Evolutionary conservation across 225 moss, liverwort and hornwort genomes (phyloP), one percentile per base, ranked within the genome.

Genomic region (Physcomitrium patens): DNA sequence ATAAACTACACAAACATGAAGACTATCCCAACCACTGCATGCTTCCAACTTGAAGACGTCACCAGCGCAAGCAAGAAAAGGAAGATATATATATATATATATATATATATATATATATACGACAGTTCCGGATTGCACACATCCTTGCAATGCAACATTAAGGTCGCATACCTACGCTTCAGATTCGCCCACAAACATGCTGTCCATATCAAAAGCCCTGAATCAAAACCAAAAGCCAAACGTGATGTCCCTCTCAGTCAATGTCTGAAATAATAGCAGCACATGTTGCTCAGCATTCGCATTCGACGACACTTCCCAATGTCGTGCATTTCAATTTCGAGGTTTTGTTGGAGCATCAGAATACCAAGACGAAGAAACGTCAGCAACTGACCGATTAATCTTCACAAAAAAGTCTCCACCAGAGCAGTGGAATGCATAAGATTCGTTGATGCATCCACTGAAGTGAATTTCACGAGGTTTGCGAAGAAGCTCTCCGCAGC

Each of bases 121-220:
- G 4, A 37, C 31, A 66, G 22, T 16, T 45, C 65, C 37, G 61
- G 46, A 54, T 24, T 44, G 24, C 24, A 17, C 12, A 78, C 9
- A 16, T 9, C 15, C 64, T 26, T 19, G 20, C 52, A 67, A 55
- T 44, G 43, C 7, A 70, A 48, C 59, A 81, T 28, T 66, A 75
- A 77, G 88, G 83, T 77, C 67, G 90, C 86, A 83, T 88, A 90
- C 92, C 86, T 92, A 92, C 91, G 91, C 91, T 93, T 93, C 93
- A 89, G 81, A 81, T 88, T 93, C 93, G 77, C 91, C 91, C 12
- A 60, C 78, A 79, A 93, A 93, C 91, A 93, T 89, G 73, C 78
- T 83, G 65, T 86, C 89, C 80, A 81, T 72, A 53, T 86, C 82
- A 71, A 91, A 81, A 66, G 84, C 80, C 83, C 92, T 92, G 85